Percentiles rank a stretch among this genome's conserved stretches.
phyloP scores from a whole-genome alignment of 208 protist genomes.

The Trypanosoma congolense region DNA sequence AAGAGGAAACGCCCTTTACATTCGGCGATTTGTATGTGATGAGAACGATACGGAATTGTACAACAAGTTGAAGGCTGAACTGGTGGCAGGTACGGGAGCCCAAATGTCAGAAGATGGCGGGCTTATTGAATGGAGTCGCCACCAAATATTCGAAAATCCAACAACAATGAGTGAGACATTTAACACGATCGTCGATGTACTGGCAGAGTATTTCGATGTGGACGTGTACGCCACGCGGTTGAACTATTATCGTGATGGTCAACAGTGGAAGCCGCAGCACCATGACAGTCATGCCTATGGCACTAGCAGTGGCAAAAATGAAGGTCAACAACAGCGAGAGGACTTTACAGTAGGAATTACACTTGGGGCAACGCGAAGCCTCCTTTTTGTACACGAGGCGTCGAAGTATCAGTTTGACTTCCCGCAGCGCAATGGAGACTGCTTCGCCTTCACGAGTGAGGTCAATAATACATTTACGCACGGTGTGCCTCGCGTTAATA shows the following conservation, averaged over 20 bases:
- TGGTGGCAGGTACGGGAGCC: slow-evolving; percentile 61
- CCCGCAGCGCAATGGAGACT: slow-evolving; percentile 89
- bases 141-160: slow-evolving; percentile 90
- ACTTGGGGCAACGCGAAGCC: slow-evolving; percentile 72
- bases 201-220: slow-evolving; percentile 86
- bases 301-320: slow-evolving; percentile 1
- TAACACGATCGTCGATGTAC: slow-evolving; percentile 80
- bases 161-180: slow-evolving; percentile 77
- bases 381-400: slow-evolving; percentile 86
- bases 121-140: slow-evolving; percentile 89
- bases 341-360: slow-evolving; percentile 91
- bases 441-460: slow-evolving; percentile 89
- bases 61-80: slow-evolving; percentile 57
- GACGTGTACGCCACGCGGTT: slow-evolving; percentile 88
- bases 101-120: slow-evolving; percentile 48
- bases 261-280: slow-evolving; percentile 92
- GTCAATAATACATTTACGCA: slow-evolving; percentile 88
- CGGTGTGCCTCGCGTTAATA: slow-evolving; percentile 79
- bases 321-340: slow-evolving; percentile 51
- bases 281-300: slow-evolving; percentile 92
- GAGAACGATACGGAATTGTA: slow-evolving; percentile 59
- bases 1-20: slow-evolving; percentile 81
- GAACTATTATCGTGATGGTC: slow-evolving; percentile 90
- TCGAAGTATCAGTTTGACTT: slow-evolving; percentile 86
- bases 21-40: slow-evolving; percentile 74